These are phyloP conservation scores for Starmerella powellii DNA, from an alignment of 805 yeast species.

Conservation along the genomic window DNA sequence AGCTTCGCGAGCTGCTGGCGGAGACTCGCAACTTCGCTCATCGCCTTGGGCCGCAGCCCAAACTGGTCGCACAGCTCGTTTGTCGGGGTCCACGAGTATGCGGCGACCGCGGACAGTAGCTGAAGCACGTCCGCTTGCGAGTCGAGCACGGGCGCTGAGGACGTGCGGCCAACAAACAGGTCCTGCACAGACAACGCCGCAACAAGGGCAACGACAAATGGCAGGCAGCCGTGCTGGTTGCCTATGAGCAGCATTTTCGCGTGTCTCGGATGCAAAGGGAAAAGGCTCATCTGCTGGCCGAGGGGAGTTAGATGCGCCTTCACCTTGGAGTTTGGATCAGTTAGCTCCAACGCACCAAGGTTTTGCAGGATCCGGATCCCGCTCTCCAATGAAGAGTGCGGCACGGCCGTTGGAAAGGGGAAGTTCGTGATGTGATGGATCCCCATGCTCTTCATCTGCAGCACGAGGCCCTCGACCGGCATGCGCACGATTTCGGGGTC, in stretches of 20 bases:
- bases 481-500: slow-evolving; percentile 83
- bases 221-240: slow-evolving; percentile 72
- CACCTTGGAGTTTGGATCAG: slow-evolving; percentile 12
- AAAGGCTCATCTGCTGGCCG: slow-evolving; percentile 76
- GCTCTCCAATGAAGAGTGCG: slow-evolving; percentile 41
- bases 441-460: slow-evolving; percentile 95
- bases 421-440: slow-evolving; percentile 80
- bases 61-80: slow-evolving; percentile 42
- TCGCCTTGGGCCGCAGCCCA: slow-evolving; percentile 62
- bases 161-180: slow-evolving; percentile 61
- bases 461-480: slow-evolving; percentile 94
- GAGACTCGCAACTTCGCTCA: slow-evolving; percentile 76
- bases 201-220: slow-evolving; percentile 82
- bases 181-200: slow-evolving; percentile 90
- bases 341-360: slow-evolving; percentile 59
- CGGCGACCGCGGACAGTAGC: slow-evolving; percentile 72
- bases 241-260: slow-evolving; percentile 82
- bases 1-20: slow-evolving; percentile 69
- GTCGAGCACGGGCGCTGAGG: slow-evolving; percentile 64
- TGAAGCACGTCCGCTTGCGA: slow-evolving; percentile 61
- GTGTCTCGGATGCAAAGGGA: slow-evolving; percentile 89
- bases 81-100: slow-evolving; percentile 38
- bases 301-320: slow-evolving; percentile 53
- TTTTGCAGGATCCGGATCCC: slow-evolving; percentile 59
- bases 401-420: slow-evolving; percentile 95